Evolutionary conservation across 345 rosid species (phyloP).

Genomic region (Abelmoschus esculentus): DNA sequence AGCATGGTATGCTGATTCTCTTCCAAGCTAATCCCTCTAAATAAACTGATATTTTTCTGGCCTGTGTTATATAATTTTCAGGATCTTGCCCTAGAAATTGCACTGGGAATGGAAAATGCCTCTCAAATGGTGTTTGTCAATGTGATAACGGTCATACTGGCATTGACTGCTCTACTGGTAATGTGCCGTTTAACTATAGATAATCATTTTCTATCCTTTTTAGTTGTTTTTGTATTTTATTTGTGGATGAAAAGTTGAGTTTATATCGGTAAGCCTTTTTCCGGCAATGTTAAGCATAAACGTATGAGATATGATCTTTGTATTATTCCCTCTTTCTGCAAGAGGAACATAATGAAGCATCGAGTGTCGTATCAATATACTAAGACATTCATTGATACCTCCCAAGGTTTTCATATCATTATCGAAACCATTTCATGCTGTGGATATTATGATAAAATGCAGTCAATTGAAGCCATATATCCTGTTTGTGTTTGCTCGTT

Average conservation of each 20-base stretch:
- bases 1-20: neutral
- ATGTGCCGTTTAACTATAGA: neutral
- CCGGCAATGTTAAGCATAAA: neutral
- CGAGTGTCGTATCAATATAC: no score
- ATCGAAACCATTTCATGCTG: neutral
- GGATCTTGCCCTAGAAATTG: conserved; percentile 87
- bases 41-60: neutral
- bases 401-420: no score
- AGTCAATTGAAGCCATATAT: neutral
- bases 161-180: conserved; percentile 93
- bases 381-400: no score
- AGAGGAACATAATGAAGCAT: no score
- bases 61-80: conserved; percentile 14
- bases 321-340: neutral
- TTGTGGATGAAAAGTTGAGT: neutral
- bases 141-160: conserved; percentile 81
- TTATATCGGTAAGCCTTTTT: neutral
- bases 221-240: neutral
- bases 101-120: conserved; percentile 73
- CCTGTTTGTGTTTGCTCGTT: neutral
- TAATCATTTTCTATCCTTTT: neutral
- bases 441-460: neutral
- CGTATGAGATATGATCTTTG: neutral
- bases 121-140: conserved; percentile 57
- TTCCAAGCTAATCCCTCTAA: neutral